These are phyloP conservation scores for Sclerotinia borealis DNA, from an alignment of 2,329 filamentous ascomycete genomes.

Conservation along the genomic window DNA sequence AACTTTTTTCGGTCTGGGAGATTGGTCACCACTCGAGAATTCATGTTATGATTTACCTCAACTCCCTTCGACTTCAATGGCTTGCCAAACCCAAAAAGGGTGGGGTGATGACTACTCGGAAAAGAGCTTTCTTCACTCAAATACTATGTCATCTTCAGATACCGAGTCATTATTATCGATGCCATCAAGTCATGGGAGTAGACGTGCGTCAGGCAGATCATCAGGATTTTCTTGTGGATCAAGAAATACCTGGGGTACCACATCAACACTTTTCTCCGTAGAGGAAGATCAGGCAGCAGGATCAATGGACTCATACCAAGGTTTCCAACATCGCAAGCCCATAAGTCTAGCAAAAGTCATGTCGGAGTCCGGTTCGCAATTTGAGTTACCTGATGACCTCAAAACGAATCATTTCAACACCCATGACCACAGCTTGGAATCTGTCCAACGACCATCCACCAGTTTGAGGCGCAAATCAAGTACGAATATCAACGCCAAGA, in stretches of 20 bases:
- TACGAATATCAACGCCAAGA: neutral
- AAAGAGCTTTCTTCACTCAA: neutral
- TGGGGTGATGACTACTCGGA: neutral
- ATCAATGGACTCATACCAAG: neutral
- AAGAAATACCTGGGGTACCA: conserved; percentile 17
- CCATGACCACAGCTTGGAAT: neutral
- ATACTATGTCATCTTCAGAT: conserved; percentile 10
- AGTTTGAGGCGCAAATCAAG: neutral
- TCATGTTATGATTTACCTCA: neutral
- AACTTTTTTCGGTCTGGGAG: neutral
- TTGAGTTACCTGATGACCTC: neutral
- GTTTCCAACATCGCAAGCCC: neutral
- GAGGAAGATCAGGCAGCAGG: neutral
- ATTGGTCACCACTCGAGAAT: neutral
- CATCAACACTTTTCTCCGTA: conserved; percentile 14
- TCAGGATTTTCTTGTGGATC: conserved; percentile 15
- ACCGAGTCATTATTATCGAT: conserved; percentile 7
- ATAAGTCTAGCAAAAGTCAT: neutral
- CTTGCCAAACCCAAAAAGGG: neutral
- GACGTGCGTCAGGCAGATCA: conserved; percentile 7
- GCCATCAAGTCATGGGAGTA: conserved; percentile 5
- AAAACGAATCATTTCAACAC: neutral
- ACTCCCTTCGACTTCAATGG: neutral
- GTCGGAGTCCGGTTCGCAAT: neutral
- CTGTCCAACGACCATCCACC: neutral